Percentiles rank a stretch among this genome's conserved stretches.
phyloP scores from a whole-genome alignment of 305 asterid species.

The Nicotiana rustica region DNA sequence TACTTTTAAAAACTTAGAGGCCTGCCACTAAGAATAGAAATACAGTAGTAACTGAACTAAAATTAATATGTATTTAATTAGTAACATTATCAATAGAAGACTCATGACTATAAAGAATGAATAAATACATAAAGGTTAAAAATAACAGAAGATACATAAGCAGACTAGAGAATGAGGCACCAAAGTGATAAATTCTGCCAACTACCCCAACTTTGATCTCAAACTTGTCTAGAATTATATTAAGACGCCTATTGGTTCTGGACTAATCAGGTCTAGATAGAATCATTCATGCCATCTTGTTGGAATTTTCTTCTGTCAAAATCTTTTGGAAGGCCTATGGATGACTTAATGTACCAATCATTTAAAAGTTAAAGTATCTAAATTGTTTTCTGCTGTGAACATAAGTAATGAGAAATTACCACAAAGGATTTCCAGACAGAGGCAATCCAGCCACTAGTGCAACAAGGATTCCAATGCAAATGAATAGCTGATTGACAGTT shows the following conservation, averaged over 20 bases:
- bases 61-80: background rate
- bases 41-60: background rate
- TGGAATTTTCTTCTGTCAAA: conserved; percentile 22
- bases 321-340: conserved; percentile 13
- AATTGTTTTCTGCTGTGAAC: conserved; percentile 24
- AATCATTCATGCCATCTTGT: conserved; percentile 27
- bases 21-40: conserved; percentile 1
- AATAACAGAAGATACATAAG: background rate
- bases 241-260: conserved; percentile 3
- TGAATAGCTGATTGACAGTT: conserved; percentile 88
- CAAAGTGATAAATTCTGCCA: background rate
- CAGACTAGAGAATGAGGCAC: background rate
- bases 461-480: conserved; percentile 91
- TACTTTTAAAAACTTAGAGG: background rate
- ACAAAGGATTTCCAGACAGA: conserved; percentile 82
- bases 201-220: background rate
- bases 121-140: background rate
- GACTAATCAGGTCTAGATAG: conserved; percentile 13
- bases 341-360: conserved; percentile 21
- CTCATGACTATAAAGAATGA: background rate
- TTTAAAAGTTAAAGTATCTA: background rate
- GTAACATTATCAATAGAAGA: background rate
- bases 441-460: conserved; percentile 96
- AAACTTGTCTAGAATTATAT: conserved; percentile 7
- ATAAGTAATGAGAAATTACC: conserved; percentile 55